These are phyloP conservation scores for Lepraria neglecta DNA, from an alignment of 495 filamentous ascomycete species.

Conservation along the genomic window DNA sequence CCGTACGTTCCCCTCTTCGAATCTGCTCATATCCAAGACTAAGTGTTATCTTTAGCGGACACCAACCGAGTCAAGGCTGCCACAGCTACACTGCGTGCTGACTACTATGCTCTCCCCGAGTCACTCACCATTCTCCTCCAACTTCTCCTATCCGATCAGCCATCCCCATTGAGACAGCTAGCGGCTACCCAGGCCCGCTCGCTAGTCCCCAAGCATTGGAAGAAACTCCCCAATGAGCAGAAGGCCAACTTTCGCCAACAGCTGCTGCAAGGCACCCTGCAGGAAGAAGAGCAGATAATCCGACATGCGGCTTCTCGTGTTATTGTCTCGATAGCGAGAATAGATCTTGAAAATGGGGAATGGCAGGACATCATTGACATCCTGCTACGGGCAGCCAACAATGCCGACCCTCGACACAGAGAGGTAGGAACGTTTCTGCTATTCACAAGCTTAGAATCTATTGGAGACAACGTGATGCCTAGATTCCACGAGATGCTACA, in stretches of 20 bases:
- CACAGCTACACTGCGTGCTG: slow-evolving; percentile 82
- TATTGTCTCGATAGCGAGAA: slow-evolving; percentile 76
- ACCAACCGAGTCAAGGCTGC: slow-evolving; percentile 79
- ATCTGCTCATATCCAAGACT: slow-evolving; percentile 1
- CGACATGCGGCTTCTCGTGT: slow-evolving; percentile 84
- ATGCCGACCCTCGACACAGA: slow-evolving; percentile 65
- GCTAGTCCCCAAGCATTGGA: slow-evolving; percentile 83
- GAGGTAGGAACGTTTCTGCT: slow-evolving; percentile 91
- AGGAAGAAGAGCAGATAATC: slow-evolving; percentile 64
- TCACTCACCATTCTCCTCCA: slow-evolving; percentile 79
- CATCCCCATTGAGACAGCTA: slow-evolving; percentile 70
- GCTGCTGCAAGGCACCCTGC: slow-evolving; percentile 72
- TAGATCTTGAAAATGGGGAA: slow-evolving; percentile 79
- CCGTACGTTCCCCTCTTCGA: slow-evolving; percentile 31
- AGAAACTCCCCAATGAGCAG: slow-evolving; percentile 50
- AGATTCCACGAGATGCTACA: slow-evolving; percentile 70
- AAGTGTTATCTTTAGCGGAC: slow-evolving; percentile 48
- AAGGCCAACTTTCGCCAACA: slow-evolving; percentile 74
- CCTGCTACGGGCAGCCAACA: slow-evolving; percentile 65
- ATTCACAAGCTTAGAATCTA: slow-evolving; percentile 79
- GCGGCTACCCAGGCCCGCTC: slow-evolving; percentile 82
- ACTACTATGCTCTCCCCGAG: slow-evolving; percentile 80
- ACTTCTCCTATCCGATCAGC: slow-evolving; percentile 67
- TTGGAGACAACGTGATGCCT: slow-evolving; percentile 71
- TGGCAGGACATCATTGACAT: slow-evolving; percentile 76